Conservation (phyloP, 345 rosid species). For the Lepidium didymum region DNA sequence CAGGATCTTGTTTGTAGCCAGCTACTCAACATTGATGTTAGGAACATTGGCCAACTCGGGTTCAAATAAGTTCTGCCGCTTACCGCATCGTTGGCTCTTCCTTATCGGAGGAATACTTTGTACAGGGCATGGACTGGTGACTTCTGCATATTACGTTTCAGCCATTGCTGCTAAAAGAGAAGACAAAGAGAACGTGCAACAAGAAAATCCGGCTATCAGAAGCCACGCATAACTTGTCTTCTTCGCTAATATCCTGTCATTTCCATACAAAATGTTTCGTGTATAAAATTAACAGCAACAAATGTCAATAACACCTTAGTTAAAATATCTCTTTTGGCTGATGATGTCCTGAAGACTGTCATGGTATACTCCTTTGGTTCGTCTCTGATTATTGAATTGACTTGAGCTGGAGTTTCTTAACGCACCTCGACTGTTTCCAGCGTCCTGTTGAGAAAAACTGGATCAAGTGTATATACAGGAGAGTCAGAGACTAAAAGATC, state of each 20-base stretch:
- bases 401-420: not conserved
- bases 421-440: not conserved
- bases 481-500: not conserved
- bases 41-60: slow-evolving; percentile 54
- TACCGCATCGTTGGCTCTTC: slow-evolving; percentile 46
- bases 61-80: slow-evolving; percentile 48
- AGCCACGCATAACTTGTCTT: slow-evolving; percentile 9
- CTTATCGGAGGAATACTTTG: slow-evolving; percentile 61
- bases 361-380: not conserved
- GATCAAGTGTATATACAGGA: not conserved
- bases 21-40: slow-evolving; percentile 53
- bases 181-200: slow-evolving; percentile 17
- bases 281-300: not conserved
- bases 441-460: not conserved
- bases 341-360: not conserved
- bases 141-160: slow-evolving; percentile 64
- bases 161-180: slow-evolving; percentile 53
- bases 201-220: not conserved
- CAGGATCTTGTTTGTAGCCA: slow-evolving; percentile 58
- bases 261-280: not conserved
- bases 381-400: not conserved
- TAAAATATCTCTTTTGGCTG: not conserved
- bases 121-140: slow-evolving; percentile 61
- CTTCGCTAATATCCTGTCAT: not conserved
- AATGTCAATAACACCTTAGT: not conserved